phyloP scores from a whole-genome alignment of 345 rosid species.

The Citrus medica region DNA sequence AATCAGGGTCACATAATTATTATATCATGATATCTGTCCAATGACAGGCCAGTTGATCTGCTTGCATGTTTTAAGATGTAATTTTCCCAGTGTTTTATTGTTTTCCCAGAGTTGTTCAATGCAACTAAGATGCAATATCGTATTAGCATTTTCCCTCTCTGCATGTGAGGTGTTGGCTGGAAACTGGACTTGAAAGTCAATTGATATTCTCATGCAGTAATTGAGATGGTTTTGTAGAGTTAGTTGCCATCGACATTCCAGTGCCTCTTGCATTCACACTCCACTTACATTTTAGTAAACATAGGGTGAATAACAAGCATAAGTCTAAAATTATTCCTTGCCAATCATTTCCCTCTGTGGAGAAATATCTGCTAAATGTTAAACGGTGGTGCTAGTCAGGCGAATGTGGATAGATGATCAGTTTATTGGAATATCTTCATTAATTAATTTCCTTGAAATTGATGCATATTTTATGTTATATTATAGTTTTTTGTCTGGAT shows the following conservation, averaged over 20 bases:
- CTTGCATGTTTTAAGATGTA: constrained; percentile 2
- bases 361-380: neutral
- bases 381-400: neutral
- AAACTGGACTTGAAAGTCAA: neutral
- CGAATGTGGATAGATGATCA: neutral
- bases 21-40: neutral
- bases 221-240: neutral
- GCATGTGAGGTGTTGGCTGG: neutral
- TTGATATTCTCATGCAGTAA: neutral
- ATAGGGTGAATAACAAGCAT: no score
- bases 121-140: neutral
- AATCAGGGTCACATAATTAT: neutral
- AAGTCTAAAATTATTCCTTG: neutral
- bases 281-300: neutral
- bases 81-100: neutral
- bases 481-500: neutral
- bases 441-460: neutral
- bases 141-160: neutral
- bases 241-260: neutral
- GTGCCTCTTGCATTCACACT: neutral
- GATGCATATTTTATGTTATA: neutral
- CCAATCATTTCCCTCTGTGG: neutral
- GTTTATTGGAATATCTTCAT: neutral
- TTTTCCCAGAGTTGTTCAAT: neutral
- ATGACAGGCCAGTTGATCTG: neutral